These are phyloP conservation scores for Rhizopus sp. DNA, from an alignment of 371 early-diverging fungal genomes.

Conservation along the genomic window DNA sequence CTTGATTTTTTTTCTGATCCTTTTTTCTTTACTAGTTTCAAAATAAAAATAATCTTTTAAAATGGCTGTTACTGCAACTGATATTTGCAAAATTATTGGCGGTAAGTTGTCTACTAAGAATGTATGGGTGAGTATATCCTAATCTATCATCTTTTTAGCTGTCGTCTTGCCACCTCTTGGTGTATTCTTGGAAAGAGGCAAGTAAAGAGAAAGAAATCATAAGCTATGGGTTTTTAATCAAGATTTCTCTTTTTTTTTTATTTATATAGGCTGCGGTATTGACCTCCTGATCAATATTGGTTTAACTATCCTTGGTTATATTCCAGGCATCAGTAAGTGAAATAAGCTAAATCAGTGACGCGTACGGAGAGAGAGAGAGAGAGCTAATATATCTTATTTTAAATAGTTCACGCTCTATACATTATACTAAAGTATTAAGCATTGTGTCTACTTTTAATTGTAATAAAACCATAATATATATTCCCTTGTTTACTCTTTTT, in stretches of 20 bases:
- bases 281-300: slow-evolving; percentile 75
- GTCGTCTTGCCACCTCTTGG: slow-evolving; percentile 67
- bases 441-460: no score
- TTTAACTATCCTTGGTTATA: slow-evolving; percentile 70
- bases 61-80: slow-evolving; percentile 30
- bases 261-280: slow-evolving; percentile 46
- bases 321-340: slow-evolving; percentile 64
- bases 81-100: slow-evolving; percentile 31
- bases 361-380: not conserved
- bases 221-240: not conserved
- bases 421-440: slow-evolving; percentile 37
- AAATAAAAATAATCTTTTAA: slow-evolving; percentile 3
- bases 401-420: slow-evolving; percentile 34
- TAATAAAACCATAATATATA: no score
- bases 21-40: slow-evolving; percentile 2
- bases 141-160: slow-evolving; percentile 24
- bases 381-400: not conserved
- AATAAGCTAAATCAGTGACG: not conserved
- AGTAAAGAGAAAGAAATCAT: not conserved
- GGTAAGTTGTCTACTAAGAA: slow-evolving; percentile 20
- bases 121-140: not conserved
- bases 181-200: slow-evolving; percentile 54
- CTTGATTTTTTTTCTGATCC: not conserved
- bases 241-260: no score
- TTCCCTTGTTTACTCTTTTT: no score